Conservation (phyloP, 345 rosid genomes). For the Xanthoceras sorbifolium region DNA sequence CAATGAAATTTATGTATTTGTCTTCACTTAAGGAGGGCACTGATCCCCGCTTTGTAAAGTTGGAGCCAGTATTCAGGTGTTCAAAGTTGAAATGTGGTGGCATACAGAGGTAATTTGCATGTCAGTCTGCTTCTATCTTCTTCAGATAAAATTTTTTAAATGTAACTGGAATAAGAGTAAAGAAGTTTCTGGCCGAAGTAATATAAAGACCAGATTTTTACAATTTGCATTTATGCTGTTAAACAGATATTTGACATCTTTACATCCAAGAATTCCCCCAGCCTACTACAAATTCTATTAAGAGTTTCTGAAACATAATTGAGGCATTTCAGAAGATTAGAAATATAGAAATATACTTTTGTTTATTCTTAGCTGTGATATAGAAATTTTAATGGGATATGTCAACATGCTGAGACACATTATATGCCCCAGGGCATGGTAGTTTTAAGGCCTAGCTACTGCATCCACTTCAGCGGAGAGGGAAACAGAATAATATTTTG, state of each 20-base stretch:
- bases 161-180: background rate
- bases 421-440: background rate
- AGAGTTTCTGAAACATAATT: conserved; percentile 3
- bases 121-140: conserved; percentile 9
- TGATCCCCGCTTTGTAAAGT: conserved; percentile 87
- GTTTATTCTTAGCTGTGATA: background rate
- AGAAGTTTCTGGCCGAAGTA: conserved; percentile 1
- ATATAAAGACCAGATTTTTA: background rate
- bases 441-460: conserved; percentile 9
- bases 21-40: conserved; percentile 53
- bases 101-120: conserved; percentile 56
- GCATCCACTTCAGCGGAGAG: background rate
- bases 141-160: background rate
- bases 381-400: background rate
- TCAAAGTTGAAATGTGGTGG: conserved; percentile 68
- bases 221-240: background rate
- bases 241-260: background rate
- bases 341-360: background rate
- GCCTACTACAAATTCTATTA: background rate
- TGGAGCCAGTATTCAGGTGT: conserved; percentile 86
- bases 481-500: background rate
- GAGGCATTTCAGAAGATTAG: background rate
- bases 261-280: background rate
- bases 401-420: background rate
- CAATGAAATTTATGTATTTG: conserved; percentile 55